Evolutionary conservation across 257 asterid genomes (phyloP).

Genomic region (Rauvolfia tetraphylla): DNA sequence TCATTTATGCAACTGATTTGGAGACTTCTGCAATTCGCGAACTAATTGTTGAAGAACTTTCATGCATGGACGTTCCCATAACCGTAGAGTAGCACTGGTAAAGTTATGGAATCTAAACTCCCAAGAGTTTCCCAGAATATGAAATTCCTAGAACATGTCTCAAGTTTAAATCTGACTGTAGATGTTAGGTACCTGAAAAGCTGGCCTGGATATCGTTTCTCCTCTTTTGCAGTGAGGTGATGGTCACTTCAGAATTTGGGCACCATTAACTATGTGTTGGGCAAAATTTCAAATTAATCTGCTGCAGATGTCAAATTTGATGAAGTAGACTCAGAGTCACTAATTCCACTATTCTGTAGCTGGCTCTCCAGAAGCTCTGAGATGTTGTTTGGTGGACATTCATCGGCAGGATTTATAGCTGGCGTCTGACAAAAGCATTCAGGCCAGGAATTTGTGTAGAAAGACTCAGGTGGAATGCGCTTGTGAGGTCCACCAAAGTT

Average conservation of each 20-base stretch:
- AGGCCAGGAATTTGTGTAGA: constrained; percentile 94
- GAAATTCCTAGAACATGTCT: neutral
- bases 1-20: neutral
- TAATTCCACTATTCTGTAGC: constrained; percentile 8
- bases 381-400: constrained; percentile 45
- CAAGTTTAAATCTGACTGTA: neutral
- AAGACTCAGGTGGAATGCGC: constrained; percentile 80
- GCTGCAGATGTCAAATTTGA: constrained; percentile 8
- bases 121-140: neutral
- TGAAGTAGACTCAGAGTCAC: neutral
- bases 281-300: constrained; percentile 7
- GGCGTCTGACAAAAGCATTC: constrained; percentile 87
- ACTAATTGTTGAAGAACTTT: neutral
- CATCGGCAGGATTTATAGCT: constrained; percentile 60
- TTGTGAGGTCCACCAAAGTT: constrained; percentile 90
- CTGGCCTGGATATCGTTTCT: neutral
- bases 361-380: constrained; percentile 18
- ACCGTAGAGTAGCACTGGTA: neutral
- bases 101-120: neutral
- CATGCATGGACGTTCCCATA: constrained; percentile 1
- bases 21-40: neutral
- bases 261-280: neutral
- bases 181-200: constrained; percentile 15
- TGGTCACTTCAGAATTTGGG: neutral
- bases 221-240: constrained; percentile 2